Conservation (phyloP, 148 eudicot species). For the Rhododendron simsii region DNA sequence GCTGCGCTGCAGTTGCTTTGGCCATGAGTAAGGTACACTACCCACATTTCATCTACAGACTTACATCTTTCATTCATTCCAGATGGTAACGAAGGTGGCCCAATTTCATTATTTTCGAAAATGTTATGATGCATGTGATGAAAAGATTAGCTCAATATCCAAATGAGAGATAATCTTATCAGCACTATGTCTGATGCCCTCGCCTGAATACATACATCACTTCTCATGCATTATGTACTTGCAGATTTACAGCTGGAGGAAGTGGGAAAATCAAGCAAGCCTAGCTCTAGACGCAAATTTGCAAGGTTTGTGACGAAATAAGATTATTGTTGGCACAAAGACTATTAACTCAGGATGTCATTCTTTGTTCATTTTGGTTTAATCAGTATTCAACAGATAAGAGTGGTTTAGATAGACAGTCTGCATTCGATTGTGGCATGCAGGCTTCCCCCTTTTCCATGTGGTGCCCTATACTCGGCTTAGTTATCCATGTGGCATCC, state of each 20-base stretch:
- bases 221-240: constrained; percentile 1
- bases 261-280: constrained; percentile 82
- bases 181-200: not conserved
- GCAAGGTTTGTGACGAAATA: constrained; percentile 35
- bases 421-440: not conserved
- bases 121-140: not conserved
- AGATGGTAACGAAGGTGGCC: not conserved
- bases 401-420: not conserved
- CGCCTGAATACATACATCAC: not conserved
- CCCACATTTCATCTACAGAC: not conserved
- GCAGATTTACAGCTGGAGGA: constrained; percentile 99
- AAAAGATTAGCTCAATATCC: not conserved
- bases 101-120: not conserved
- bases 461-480: not conserved
- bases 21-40: constrained; percentile 83
- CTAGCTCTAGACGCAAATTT: constrained; percentile 49
- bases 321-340: not conserved
- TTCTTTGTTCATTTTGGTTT: not conserved
- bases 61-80: not conserved
- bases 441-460: not conserved
- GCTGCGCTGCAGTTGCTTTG: constrained; percentile 76
- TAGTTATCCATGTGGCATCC: not conserved
- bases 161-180: not conserved
- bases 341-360: not conserved
- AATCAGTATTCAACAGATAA: not conserved